Evolutionary conservation across 1,284 basidiomycete species (phyloP).

Genomic region (Irpex lacteus): DNA sequence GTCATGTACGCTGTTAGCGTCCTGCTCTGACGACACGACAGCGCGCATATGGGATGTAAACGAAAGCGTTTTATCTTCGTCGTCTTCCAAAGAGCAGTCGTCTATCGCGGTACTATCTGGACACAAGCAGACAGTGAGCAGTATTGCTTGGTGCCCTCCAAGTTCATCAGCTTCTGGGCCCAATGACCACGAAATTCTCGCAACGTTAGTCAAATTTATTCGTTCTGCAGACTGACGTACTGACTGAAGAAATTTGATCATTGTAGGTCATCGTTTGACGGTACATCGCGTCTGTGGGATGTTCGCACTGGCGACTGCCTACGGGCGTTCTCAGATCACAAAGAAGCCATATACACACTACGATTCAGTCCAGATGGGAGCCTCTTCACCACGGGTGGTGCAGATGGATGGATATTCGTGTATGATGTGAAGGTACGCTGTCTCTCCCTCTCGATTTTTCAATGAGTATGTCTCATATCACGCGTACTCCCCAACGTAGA

Average conservation of each 20-base stretch:
- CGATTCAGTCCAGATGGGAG: conserved; percentile 65
- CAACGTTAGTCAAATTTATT: conserved; percentile 53
- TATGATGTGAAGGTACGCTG: conserved; percentile 47
- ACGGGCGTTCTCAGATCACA: conserved; percentile 64
- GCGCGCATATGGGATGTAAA: conserved; percentile 73
- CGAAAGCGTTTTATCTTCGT: conserved; percentile 30
- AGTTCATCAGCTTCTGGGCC: conserved; percentile 10
- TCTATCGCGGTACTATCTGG: conserved; percentile 53
- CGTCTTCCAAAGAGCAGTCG: conserved; percentile 25
- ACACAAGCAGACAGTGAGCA: conserved; percentile 66
- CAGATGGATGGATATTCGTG: conserved; percentile 58
- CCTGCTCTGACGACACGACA: conserved; percentile 77
- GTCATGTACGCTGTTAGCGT: conserved; percentile 63
- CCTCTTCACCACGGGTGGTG: conserved; percentile 57
- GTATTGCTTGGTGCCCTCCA: conserved; percentile 68
- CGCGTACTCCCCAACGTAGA: conserved; percentile 26
- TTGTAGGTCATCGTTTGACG: conserved; percentile 71
- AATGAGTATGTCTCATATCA: neutral
- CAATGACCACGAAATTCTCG: conserved; percentile 49
- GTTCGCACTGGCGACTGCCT: conserved; percentile 70
- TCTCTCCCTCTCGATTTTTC: neutral
- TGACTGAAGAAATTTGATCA: neutral
- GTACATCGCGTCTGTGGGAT: conserved; percentile 76
- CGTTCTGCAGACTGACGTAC: conserved; percentile 2
- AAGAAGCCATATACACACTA: conserved; percentile 62